Evolutionary conservation across 75 land plant species (phyloP).

Genomic region (Picea glauca): DNA sequence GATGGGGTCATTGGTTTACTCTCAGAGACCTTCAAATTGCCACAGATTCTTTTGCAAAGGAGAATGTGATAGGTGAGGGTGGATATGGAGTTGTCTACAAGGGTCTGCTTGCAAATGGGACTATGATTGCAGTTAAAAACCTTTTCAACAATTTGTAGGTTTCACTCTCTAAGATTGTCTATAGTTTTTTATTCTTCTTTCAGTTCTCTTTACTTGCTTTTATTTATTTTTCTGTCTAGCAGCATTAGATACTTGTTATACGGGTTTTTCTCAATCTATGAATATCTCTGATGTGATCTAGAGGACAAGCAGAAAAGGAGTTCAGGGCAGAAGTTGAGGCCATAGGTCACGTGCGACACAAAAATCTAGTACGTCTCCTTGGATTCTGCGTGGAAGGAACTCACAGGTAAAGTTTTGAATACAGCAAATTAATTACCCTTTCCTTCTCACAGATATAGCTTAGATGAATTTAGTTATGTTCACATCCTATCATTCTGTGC

Average conservation of each 20-base stretch:
- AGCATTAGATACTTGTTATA: background rate
- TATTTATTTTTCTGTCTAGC: background rate
- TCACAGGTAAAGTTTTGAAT: slow-evolving; percentile 55
- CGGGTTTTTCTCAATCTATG: background rate
- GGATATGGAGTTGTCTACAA: slow-evolving; percentile 83
- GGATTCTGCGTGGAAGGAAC: slow-evolving; percentile 91
- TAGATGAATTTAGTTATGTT: background rate
- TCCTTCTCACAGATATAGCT: background rate
- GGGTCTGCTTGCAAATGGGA: slow-evolving; percentile 67
- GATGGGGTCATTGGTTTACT: slow-evolving; percentile 94
- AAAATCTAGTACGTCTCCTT: slow-evolving; percentile 75
- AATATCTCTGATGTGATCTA: background rate
- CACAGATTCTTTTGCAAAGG: slow-evolving; percentile 55
- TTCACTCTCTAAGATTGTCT: background rate
- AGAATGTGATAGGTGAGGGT: slow-evolving; percentile 78
- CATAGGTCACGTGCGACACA: slow-evolving; percentile 84
- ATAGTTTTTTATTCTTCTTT: background rate
- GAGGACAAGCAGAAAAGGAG: slow-evolving; percentile 74
- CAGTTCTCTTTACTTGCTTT: background rate
- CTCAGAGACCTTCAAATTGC: slow-evolving; percentile 77
- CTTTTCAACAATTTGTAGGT: slow-evolving; percentile 75
- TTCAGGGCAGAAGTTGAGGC: slow-evolving; percentile 90
- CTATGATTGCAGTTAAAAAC: slow-evolving; percentile 74
- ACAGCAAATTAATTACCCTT: background rate
- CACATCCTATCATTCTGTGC: background rate